Base-by-base conservation (phyloP, 257 asterid genomes). In the Rubia yunnanensis region DNA sequence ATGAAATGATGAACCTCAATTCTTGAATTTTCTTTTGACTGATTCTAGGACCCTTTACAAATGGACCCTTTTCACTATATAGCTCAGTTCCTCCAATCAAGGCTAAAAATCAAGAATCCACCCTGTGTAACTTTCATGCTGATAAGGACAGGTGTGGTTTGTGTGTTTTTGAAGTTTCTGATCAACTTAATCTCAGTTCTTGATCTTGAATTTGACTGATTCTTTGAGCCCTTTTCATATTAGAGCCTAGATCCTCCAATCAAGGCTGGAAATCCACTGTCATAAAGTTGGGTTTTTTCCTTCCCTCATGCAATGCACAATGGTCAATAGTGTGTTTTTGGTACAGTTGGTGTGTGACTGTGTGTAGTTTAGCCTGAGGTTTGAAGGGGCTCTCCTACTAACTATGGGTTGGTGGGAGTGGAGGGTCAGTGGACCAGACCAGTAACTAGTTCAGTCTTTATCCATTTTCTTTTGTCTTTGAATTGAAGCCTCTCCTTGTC, bases 401-500 rank as follows among this genome's bases (percentile, higher is more conserved):
- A 65, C 53, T 70, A 68, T 52, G 74, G 74, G 74, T 67, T 65
- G 76, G 73, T 70, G 65, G 69, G 78, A 69, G 68, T 60, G 67
- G 38, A 61, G 69, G 48, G 64, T 66, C 39, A 67, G 77, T 74
- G 77, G 74, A 74, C 72, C 59, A 71, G 69, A 68, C 70, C 69
- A 59, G 72, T 68, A 17, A 49, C 64, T 20, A 64, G 63, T 74
- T 72, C 73, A 72, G 68, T 64, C 73, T 72, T 55, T 71, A 68
- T 73, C 75, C 61, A 53, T 71, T 59, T 71, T 38, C 67, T 56
- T 68, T 65, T 67, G 52, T 74, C 63, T 78, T 71, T 68, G 72
- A 71, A 74, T 57, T 67, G 67, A 78, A 64, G 79, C 72, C 79
- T 71, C 70, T 63, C 65, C 70, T 70, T 58, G 57, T 69, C 67